Conservation (phyloP, 1,284 basidiomycete genomes). For the Fomitopsis betulina region DNA sequence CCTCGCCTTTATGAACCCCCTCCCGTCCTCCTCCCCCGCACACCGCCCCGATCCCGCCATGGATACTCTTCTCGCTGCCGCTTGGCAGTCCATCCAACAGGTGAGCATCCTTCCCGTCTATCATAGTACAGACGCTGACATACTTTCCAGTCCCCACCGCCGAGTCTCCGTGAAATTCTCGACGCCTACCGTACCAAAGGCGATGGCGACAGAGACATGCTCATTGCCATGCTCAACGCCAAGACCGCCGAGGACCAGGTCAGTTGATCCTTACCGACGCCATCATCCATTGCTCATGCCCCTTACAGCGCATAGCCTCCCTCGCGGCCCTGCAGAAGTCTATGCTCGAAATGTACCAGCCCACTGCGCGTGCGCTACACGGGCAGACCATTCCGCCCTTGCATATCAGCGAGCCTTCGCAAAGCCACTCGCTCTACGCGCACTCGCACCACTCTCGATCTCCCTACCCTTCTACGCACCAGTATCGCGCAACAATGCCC, state of each 20-base stretch:
- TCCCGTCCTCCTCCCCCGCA: constrained; percentile 21
- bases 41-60: constrained; percentile 19
- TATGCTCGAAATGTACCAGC: constrained; percentile 59
- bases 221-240: constrained; percentile 83
- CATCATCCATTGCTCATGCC: constrained; percentile 6
- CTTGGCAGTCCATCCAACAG: constrained; percentile 45
- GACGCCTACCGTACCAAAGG: constrained; percentile 78
- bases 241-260: constrained; percentile 89
- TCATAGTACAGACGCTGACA: constrained; percentile 25
- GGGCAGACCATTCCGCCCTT: constrained; percentile 14
- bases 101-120: constrained; percentile 32
- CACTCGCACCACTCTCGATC: constrained; percentile 11
- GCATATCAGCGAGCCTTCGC: constrained; percentile 13
- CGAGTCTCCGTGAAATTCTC: constrained; percentile 79
- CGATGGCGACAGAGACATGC: constrained; percentile 86
- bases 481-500: constrained; percentile 20
- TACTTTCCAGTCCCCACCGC: constrained; percentile 56
- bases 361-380: constrained; percentile 7
- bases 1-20: constrained; percentile 20
- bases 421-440: constrained; percentile 6
- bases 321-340: constrained; percentile 63
- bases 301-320: constrained; percentile 59
- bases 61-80: constrained; percentile 36
- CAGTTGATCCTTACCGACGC: constrained; percentile 16
- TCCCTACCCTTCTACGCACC: not conserved